Evolutionary conservation across 495 filamentous ascomycete genomes (phyloP), one percentile per base, ranked within the genome.

Genomic region (Podospora sp.): DNA sequence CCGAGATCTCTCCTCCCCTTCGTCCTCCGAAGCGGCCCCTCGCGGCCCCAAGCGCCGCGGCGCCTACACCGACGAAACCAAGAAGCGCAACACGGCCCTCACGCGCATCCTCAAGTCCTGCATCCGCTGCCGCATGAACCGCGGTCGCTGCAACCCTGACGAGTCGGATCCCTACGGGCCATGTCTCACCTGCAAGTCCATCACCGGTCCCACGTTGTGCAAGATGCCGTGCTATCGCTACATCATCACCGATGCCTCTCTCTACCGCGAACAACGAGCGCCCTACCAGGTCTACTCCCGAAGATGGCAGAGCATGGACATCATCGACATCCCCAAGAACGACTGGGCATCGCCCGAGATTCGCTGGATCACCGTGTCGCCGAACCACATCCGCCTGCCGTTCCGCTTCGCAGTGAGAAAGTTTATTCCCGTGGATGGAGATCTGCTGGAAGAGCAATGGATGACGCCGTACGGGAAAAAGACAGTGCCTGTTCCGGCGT

Each of bases 171-270:
- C 52, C 27, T 21, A 52, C 29, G 72, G 72, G 6, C 60, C 70
- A 0, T 74, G 72, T 53, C 70, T 74, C 9, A 74, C 70, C 12
- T 74, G 72, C 60, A 65, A 64, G 6, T 20, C 46, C 35, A 72
- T 74, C 21, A 74, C 72, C 1, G 72, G 70, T 52, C 72, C 72
- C 1, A 72, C 70, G 0, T 63, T 74, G 6, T 71, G 68, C 70
- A 74, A 72, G 27, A 68, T 74, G 68, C 72, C 70, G 22, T 74
- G 72, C 62, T 72, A 69, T 52, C 70, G 72, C 0, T 74, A 72
- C 57, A 74, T 74, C 21, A 62, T 74, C 46, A 74, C 72, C 1
- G 72, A 74, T 22, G 70, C 72, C 0, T 69, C 68, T 6, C 64
- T 74, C n/a, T 74, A 72, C 57, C 65, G 72, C 24, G 72, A 74